Percentiles rank a stretch among this genome's conserved stretches.
phyloP scores from a whole-genome alignment of 495 filamentous ascomycete species.

The Penicillium flavigenum region DNA sequence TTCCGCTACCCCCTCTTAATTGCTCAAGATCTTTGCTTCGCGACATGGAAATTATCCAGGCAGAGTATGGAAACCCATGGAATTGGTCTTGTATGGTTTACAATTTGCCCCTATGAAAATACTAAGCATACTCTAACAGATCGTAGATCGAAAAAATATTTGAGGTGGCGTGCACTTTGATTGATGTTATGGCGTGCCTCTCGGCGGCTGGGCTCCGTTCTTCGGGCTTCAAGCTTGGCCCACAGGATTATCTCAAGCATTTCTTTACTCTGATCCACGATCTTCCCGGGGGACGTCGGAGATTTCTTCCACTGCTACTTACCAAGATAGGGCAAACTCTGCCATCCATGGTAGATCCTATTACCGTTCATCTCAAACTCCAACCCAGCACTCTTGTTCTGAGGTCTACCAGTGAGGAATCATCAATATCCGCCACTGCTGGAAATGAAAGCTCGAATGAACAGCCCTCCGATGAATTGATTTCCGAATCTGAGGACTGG shows the following conservation, averaged over 20 bases:
- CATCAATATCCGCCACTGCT: background rate
- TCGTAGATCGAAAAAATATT: constrained; percentile 70
- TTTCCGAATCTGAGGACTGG: constrained; percentile 8
- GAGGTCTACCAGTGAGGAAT: background rate
- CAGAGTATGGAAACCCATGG: constrained; percentile 66
- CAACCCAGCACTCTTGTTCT: background rate
- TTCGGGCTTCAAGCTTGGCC: constrained; percentile 61
- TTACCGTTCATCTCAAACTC: constrained; percentile 33
- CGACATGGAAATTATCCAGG: constrained; percentile 63
- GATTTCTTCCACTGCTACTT: constrained; percentile 69
- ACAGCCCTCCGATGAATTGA: background rate
- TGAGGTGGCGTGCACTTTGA: constrained; percentile 69
- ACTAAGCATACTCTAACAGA: background rate
- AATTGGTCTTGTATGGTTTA: constrained; percentile 58
- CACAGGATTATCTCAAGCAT: constrained; percentile 70
- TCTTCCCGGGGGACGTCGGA: constrained; percentile 67
- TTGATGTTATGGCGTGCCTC: constrained; percentile 69
- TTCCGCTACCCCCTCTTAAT: constrained; percentile 70
- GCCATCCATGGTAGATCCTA: constrained; percentile 55
- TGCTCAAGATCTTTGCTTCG: constrained; percentile 64
- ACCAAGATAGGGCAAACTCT: constrained; percentile 67
- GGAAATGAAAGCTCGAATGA: background rate
- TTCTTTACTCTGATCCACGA: constrained; percentile 63
- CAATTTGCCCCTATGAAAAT: background rate
- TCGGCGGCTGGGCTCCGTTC: constrained; percentile 46